Conservation (phyloP, 75 land plant species). For the Azolla pinnata region DNA sequence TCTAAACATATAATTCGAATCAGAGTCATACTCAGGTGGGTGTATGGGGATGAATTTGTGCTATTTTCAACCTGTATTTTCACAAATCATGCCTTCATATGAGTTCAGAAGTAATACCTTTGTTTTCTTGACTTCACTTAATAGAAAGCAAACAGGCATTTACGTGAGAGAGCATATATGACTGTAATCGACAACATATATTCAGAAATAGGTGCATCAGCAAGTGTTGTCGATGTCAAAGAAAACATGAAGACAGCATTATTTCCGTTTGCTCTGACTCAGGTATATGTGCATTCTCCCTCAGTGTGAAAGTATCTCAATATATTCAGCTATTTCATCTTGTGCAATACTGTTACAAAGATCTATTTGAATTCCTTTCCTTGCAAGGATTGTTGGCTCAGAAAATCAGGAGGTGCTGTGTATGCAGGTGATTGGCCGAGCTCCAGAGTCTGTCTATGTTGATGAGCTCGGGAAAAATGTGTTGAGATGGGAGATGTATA, state of each 20-base stretch:
- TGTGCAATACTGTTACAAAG: conserved; percentile 4
- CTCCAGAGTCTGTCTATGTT: conserved; percentile 54
- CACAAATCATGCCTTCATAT: background rate
- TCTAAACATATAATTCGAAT: no score
- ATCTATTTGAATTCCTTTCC: background rate
- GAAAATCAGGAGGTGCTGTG: background rate
- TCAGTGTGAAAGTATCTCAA: background rate
- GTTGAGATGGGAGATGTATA: conserved; percentile 47
- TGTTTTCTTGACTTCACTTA: background rate
- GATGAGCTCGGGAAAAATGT: conserved; percentile 44
- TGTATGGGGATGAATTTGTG: no score
- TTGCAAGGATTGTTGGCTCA: background rate
- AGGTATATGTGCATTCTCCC: conserved; percentile 27
- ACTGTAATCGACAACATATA: conserved; percentile 28
- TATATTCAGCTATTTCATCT: background rate
- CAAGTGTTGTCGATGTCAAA: conserved; percentile 25
- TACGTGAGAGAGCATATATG: conserved; percentile 36
- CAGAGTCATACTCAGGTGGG: no score
- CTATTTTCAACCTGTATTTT: no score
- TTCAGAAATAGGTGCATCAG: conserved; percentile 16
- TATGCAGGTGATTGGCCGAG: conserved; percentile 57
- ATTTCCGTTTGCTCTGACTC: conserved; percentile 45
- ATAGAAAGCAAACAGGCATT: conserved; percentile 41
- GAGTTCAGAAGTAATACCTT: background rate
- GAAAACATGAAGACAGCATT: conserved; percentile 39